phyloP scores from a whole-genome alignment of 2,329 filamentous ascomycete species.

The Neopestalotiopsis rosae region DNA sequence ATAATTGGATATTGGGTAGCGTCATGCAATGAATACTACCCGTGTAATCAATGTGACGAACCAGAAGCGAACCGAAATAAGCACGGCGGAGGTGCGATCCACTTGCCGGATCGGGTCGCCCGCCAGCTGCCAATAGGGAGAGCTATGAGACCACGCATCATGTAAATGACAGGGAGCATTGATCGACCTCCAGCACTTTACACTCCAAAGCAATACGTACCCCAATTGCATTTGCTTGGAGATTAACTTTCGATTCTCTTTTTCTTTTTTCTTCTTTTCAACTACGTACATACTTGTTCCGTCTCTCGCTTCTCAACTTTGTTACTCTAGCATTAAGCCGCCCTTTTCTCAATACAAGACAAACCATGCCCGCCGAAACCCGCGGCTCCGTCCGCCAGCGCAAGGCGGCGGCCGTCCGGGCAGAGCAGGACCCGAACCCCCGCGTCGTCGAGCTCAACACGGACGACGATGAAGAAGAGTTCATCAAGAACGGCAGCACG shows the following conservation, averaged over 20 bases:
- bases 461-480: constrained; percentile 8
- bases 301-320: too few species aligned
- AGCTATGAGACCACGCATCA: constrained; percentile 16
- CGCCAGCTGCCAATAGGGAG: constrained; percentile 3
- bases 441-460: constrained; percentile 35
- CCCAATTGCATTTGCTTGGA: neutral
- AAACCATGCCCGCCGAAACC: constrained; percentile 26
- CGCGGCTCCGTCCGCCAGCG: constrained; percentile 47
- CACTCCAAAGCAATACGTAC: neutral
- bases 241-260: neutral
- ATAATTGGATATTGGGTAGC: constrained; percentile 12
- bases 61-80: constrained; percentile 6
- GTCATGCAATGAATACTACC: neutral
- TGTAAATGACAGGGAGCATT: constrained; percentile 2
- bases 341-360: too few species aligned
- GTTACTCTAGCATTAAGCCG: too few species aligned
- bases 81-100: constrained; percentile 12
- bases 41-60: neutral
- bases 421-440: constrained; percentile 25
- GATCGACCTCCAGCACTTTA: too few species aligned
- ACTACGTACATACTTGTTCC: neutral
- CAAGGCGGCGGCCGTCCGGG: constrained; percentile 38
- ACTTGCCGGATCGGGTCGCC: constrained; percentile 7
- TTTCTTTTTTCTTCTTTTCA: neutral
- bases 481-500: neutral